phyloP scores from a whole-genome alignment of 1,139 yeast genomes.

The Pichia sp. region DNA sequence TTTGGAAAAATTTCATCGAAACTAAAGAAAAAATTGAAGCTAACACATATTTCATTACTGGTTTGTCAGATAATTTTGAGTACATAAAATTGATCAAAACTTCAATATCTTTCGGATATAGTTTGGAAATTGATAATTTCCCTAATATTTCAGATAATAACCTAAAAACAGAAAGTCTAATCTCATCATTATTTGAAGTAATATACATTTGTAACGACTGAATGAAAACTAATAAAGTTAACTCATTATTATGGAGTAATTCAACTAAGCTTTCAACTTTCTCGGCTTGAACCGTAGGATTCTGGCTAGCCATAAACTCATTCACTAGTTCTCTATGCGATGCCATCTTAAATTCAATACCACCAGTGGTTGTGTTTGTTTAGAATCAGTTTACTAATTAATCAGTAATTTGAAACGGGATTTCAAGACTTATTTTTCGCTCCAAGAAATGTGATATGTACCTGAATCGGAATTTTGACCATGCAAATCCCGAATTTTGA shows the following conservation, averaged over 20 bases:
- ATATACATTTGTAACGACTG: constrained; percentile 32
- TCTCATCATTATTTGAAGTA: constrained; percentile 56
- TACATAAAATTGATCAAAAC: constrained; percentile 61
- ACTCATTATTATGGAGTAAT: constrained; percentile 8
- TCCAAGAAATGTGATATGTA: too few relatives aligned
- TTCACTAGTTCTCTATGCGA: constrained; percentile 10
- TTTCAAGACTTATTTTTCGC: too few relatives aligned
- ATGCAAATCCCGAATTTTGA: too few relatives aligned
- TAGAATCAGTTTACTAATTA: not conserved
- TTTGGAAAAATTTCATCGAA: constrained; percentile 39
- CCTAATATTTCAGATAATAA: constrained; percentile 52
- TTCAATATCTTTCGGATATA: constrained; percentile 55
- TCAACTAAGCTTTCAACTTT: constrained; percentile 3
- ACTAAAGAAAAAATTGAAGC: constrained; percentile 49
- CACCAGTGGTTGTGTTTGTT: too few relatives aligned
- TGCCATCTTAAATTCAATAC: too few relatives aligned
- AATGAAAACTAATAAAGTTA: constrained; percentile 11
- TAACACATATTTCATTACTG: constrained; percentile 46
- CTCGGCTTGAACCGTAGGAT: constrained; percentile 3
- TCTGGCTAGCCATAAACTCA: constrained; percentile 10
- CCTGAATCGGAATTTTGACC: too few relatives aligned
- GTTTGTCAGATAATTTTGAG: constrained; percentile 60
- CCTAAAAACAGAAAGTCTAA: constrained; percentile 47
- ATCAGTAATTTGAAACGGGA: not conserved
- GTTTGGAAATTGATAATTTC: constrained; percentile 31